Conservation (phyloP, 495 filamentous ascomycete species). For the Wilcoxina mikolae region DNA sequence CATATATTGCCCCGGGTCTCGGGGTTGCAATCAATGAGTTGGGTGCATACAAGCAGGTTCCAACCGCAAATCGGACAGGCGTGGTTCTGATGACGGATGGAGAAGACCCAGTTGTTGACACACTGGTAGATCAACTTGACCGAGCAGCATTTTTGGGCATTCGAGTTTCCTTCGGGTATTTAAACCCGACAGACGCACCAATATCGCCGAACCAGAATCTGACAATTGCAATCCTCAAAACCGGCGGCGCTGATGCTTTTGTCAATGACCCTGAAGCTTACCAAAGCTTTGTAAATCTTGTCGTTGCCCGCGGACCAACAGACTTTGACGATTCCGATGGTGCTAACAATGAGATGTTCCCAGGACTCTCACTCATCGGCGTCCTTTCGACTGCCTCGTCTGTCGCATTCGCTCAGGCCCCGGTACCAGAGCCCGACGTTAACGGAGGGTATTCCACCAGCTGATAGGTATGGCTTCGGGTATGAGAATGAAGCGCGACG, state of each 20-base stretch:
- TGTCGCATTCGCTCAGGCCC: no score
- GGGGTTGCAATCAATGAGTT: background rate
- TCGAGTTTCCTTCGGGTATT: background rate
- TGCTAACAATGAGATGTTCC: no score
- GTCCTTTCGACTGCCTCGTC: no score
- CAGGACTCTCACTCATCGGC: no score
- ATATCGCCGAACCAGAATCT: background rate
- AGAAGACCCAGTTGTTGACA: background rate
- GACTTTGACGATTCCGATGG: background rate
- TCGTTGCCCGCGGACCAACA: slow-evolving; percentile 7
- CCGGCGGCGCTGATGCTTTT: background rate
- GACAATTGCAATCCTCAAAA: background rate
- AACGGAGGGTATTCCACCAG: no score
- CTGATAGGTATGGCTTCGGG: no score
- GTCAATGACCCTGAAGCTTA: background rate
- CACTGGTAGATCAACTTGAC: background rate
- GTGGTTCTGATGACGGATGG: background rate
- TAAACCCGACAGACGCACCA: background rate
- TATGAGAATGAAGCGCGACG: no score
- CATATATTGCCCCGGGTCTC: background rate
- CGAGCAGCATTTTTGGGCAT: background rate
- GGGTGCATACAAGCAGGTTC: background rate
- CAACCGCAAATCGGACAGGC: background rate
- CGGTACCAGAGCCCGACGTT: no score
- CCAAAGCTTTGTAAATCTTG: background rate